These are phyloP conservation scores for Annona cherimola DNA, from an alignment of 164 flowering plant genomes.

Conservation along the genomic window DNA sequence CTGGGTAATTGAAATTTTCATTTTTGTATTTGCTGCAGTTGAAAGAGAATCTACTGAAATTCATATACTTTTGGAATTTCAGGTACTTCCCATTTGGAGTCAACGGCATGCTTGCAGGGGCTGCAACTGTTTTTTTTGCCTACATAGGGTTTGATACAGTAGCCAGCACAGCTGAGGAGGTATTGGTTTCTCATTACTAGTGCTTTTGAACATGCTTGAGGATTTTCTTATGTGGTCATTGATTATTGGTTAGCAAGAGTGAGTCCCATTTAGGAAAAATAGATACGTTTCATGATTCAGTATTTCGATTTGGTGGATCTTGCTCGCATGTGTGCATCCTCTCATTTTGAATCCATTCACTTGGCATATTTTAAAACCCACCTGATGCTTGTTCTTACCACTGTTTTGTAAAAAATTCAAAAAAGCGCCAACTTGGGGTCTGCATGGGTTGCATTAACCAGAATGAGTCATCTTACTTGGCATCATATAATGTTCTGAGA, in stretches of 20 bases:
- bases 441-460: not conserved
- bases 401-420: not conserved
- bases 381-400: not conserved
- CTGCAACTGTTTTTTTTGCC: constrained; percentile 94
- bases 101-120: constrained; percentile 96
- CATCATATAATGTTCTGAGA: not conserved
- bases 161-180: constrained; percentile 99
- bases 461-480: not conserved
- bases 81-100: constrained; percentile 90
- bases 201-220: not conserved
- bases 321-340: not conserved
- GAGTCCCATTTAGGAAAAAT: not conserved
- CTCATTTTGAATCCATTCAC: not conserved
- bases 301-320: not conserved
- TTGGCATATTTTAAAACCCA: not conserved
- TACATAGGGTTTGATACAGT: constrained; percentile 96
- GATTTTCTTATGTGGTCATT: not conserved
- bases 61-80: not conserved
- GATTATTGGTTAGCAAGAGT: not conserved
- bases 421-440: not conserved
- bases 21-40: not conserved
- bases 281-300: not conserved
- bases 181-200: constrained; percentile 8
- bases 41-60: not conserved
- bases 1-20: constrained; percentile 44